Evolutionary conservation across 2,329 filamentous ascomycete species (phyloP).

Genomic region (Calonectria pteridis): DNA sequence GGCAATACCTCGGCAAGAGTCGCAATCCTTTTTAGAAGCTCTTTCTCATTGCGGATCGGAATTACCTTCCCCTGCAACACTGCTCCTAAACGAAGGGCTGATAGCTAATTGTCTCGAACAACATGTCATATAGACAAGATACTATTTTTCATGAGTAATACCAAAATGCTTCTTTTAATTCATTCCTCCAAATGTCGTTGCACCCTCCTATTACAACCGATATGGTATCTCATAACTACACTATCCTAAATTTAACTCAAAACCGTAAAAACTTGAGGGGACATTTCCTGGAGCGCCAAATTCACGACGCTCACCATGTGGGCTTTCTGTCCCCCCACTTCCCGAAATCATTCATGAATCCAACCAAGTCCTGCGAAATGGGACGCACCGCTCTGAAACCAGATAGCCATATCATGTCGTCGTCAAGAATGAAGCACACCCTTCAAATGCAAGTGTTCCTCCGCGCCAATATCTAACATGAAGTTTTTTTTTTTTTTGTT

Average conservation of each 20-base stretch:
- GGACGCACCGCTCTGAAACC: conserved; percentile 45
- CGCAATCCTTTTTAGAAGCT: not conserved
- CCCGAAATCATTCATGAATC: conserved; percentile 32
- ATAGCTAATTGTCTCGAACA: too few relatives aligned
- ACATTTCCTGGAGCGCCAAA: conserved; percentile 21
- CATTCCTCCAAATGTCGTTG: conserved; percentile 18
- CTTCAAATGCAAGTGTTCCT: conserved; percentile 35
- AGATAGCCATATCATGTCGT: conserved; percentile 48
- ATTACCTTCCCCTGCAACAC: not conserved
- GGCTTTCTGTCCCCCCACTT: conserved; percentile 26
- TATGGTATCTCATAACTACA: conserved; percentile 43
- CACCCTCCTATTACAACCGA: conserved; percentile 34
- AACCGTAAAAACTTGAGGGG: conserved; percentile 22
- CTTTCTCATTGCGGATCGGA: not conserved
- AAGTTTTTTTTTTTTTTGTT: conserved; percentile 28
- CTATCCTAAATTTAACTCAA: conserved; percentile 40
- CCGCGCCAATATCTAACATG: conserved; percentile 22
- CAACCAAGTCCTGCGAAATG: conserved; percentile 40
- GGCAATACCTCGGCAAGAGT: not conserved
- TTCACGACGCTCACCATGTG: conserved; percentile 17
- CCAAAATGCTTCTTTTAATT: conserved; percentile 16
- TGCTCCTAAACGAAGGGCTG: not conserved
- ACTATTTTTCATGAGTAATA: not conserved
- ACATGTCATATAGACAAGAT: not conserved
- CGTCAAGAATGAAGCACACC: conserved; percentile 45